These are phyloP conservation scores for Fereydounia khargensis DNA, from an alignment of 1,284 basidiomycete genomes.

Conservation along the genomic window DNA sequence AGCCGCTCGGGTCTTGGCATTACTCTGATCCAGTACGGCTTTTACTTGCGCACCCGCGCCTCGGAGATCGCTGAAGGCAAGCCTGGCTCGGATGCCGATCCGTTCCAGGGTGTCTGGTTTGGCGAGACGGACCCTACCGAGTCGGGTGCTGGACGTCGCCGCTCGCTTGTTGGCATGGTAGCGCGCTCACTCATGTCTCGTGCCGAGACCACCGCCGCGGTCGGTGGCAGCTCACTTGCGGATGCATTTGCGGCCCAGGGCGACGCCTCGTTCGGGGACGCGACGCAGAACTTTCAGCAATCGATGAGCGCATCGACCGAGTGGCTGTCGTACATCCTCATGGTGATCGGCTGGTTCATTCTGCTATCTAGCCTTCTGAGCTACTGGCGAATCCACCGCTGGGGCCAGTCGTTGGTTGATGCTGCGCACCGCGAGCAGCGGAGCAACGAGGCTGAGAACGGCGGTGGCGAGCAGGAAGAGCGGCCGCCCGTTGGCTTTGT, in stretches of 20 bases:
- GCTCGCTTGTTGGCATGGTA: too few relatives aligned
- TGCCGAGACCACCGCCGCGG: too few relatives aligned
- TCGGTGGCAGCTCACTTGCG: conserved; percentile 26
- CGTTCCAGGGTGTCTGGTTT: conserved; percentile 50
- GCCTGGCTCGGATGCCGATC: conserved; percentile 14
- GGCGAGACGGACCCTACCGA: too few relatives aligned
- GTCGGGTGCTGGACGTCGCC: too few relatives aligned
- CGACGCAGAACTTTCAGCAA: conserved; percentile 53
- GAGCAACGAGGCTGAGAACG: conserved; percentile 3
- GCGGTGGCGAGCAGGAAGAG: neutral
- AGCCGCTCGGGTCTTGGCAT: conserved; percentile 90
- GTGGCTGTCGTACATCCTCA: conserved; percentile 85
- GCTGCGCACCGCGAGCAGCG: conserved; percentile 35
- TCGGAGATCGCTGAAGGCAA: conserved; percentile 55
- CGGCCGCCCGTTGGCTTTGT: conserved; percentile 26
- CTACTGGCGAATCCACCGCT: conserved; percentile 63
- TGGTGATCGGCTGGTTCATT: conserved; percentile 88
- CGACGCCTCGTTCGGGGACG: too few relatives aligned
- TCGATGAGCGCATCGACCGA: conserved; percentile 64
- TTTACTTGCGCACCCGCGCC: conserved; percentile 68
- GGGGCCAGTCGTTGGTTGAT: conserved; percentile 44
- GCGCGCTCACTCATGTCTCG: too few relatives aligned
- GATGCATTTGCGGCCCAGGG: conserved; percentile 54
- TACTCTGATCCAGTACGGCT: conserved; percentile 82
- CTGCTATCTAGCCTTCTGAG: conserved; percentile 68